Evolutionary conservation across 805 yeast genomes (phyloP), one percentile per base, ranked within the genome.

Genomic region (Metschnikowia picachoensis): DNA sequence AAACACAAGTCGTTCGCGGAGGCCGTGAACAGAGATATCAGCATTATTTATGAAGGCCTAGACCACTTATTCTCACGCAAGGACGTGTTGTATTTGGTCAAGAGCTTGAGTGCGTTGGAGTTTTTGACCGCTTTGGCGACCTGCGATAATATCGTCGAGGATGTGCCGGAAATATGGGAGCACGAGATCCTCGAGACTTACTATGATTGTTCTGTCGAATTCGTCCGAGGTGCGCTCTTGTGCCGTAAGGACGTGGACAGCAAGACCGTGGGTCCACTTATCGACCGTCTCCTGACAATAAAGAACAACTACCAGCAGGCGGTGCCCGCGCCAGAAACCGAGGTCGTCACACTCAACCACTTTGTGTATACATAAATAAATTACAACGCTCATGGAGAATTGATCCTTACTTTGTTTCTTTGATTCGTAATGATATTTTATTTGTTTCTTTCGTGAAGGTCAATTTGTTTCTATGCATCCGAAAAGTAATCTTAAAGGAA

Each of bases 151-250:
- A 67, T 72, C 8, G 41, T 55, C 49, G 60, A 54, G 20, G 55
- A 56, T 14, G 65, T 70, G 11, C 73, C 75, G 2, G 67, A 64
- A 27, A 72, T 78, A 45, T 86, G 90, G 82, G 73, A 72, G 57
- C 63, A 57, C 44, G 79, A 76, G 37, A 77, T 86, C 33, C 68
- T 89, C 43, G 70, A 71, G 11, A 77, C 76, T 35, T 89, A 83
- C 68, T 83, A 88, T 67, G 90, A 88, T 61, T 82, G 91, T 47
- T 90, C 95, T 0, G 66, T 83, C 8, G 83, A 79, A 41, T 78
- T 89, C 57, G 73, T 91, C 36, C 78, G 77, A 37, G 82, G 82
- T 12, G 76, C 89, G 35, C 72, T 90, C 43, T 70, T 72, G 52
- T 76, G 70, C 57, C 68, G 76, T 56, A 78, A 68, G 57, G 78